A percentile compares a stretch with the other conserved stretches of the same genome.
Evolutionary conservation across 306 rosid species (phyloP).

Genomic region (Fragaria nilgerrensis): DNA sequence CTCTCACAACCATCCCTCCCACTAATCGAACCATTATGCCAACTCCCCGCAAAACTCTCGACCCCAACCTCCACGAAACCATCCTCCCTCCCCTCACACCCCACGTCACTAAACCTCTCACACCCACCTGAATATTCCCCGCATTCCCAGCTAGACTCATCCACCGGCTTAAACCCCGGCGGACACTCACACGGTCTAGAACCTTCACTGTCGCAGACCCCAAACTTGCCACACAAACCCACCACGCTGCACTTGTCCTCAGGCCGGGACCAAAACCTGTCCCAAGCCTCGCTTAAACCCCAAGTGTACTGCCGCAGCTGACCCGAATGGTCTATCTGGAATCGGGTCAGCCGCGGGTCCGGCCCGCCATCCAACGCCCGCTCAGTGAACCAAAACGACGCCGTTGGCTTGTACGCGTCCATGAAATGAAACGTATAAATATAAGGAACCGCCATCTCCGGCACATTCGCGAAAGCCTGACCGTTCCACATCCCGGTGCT

Average conservation of each 20-base stretch:
- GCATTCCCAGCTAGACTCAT: constrained; percentile 40
- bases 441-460: constrained; percentile 66
- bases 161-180: constrained; percentile 45
- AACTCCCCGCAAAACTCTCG: constrained; percentile 29
- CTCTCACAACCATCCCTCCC: constrained; percentile 38
- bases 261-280: constrained; percentile 66
- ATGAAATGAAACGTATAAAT: constrained; percentile 55
- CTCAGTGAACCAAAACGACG: constrained; percentile 73
- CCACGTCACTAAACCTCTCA: not conserved
- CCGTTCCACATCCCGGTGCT: constrained; percentile 68
- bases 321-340: constrained; percentile 48
- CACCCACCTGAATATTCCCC: constrained; percentile 60
- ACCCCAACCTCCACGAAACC: constrained; percentile 43
- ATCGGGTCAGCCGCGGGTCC: constrained; percentile 45
- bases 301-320: constrained; percentile 69
- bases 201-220: constrained; percentile 33
- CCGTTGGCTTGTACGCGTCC: constrained; percentile 43
- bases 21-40: not conserved
- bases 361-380: constrained; percentile 29
- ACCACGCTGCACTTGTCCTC: constrained; percentile 36
- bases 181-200: constrained; percentile 42
- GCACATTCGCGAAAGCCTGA: constrained; percentile 41
- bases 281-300: constrained; percentile 49
- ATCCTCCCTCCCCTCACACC: constrained; percentile 33
- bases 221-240: constrained; percentile 61